These are phyloP conservation scores for Lycium ferocissimum DNA, from an alignment of 257 asterid genomes.

Conservation along the genomic window DNA sequence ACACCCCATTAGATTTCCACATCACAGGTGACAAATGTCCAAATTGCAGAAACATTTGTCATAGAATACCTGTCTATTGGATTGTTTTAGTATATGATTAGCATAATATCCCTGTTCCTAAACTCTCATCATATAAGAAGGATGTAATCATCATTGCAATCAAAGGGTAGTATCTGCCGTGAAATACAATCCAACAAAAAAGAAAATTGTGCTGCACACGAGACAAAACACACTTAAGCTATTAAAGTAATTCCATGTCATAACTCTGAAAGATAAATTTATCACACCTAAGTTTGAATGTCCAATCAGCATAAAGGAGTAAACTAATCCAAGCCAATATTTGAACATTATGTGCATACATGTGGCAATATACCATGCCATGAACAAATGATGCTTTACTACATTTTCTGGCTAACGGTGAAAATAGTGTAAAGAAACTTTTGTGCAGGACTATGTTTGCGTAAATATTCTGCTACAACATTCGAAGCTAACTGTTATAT, in stretches of 20 bases:
- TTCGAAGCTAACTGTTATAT: not conserved
- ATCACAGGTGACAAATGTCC: not conserved
- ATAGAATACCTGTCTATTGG: not conserved
- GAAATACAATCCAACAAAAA: not conserved
- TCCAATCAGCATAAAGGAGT: slow-evolving; percentile 4
- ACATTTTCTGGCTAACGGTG: not conserved
- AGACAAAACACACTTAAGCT: not conserved
- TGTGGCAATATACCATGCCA: not conserved
- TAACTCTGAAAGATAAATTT: not conserved
- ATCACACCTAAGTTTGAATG: not conserved
- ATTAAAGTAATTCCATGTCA: not conserved
- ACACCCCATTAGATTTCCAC: not conserved
- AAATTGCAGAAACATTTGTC: not conserved
- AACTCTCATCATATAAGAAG: not conserved
- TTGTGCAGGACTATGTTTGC: slow-evolving; percentile 19
- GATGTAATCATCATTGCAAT: not conserved
- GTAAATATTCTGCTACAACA: not conserved
- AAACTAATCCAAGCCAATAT: slow-evolving; percentile 13
- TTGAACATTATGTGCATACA: not conserved
- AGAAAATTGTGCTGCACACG: not conserved
- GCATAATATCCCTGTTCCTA: not conserved
- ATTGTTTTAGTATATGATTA: slow-evolving; percentile 11
- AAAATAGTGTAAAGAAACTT: not conserved
- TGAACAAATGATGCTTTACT: not conserved
- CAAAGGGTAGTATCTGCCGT: not conserved